phyloP scores from a whole-genome alignment of 441 rosid species.

The Lepidium campestre region DNA sequence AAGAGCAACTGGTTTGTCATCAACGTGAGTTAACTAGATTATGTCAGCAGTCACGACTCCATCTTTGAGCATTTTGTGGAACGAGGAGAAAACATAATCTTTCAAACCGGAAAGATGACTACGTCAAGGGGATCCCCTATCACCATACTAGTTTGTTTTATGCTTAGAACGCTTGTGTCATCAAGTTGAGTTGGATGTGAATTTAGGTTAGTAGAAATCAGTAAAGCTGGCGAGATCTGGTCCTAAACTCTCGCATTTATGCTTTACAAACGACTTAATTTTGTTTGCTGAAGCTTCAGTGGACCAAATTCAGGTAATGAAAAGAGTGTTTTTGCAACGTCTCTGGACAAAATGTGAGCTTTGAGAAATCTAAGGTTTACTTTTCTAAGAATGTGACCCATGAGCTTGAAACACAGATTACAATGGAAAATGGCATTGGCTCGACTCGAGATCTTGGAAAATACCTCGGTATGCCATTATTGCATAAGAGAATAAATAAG shows the following conservation, averaged over 20 bases:
- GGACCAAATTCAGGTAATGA: neutral
- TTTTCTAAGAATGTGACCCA: neutral
- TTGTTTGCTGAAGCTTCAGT: neutral
- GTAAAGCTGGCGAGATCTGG: neutral
- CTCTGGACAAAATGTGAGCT: neutral
- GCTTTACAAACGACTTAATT: neutral
- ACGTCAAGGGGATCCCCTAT: neutral
- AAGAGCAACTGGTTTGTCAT: neutral
- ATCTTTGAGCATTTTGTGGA: neutral
- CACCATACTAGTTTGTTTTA: neutral
- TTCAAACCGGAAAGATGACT: neutral
- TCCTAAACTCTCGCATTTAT: neutral
- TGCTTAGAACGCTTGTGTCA: neutral
- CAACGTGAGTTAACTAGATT: neutral
- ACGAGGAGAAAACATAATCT: neutral
- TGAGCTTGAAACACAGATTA: neutral
- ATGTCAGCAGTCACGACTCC: neutral
- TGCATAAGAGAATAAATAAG: neutral
- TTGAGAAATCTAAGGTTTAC: neutral
- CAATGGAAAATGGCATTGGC: neutral
- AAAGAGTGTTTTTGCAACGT: accelerated
- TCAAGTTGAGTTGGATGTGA: neutral
- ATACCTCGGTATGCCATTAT: neutral
- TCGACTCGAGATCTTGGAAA: neutral
- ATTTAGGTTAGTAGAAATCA: neutral